Evolutionary conservation across 257 asterid genomes (phyloP).

Genomic region (Rehmannia glutinosa): DNA sequence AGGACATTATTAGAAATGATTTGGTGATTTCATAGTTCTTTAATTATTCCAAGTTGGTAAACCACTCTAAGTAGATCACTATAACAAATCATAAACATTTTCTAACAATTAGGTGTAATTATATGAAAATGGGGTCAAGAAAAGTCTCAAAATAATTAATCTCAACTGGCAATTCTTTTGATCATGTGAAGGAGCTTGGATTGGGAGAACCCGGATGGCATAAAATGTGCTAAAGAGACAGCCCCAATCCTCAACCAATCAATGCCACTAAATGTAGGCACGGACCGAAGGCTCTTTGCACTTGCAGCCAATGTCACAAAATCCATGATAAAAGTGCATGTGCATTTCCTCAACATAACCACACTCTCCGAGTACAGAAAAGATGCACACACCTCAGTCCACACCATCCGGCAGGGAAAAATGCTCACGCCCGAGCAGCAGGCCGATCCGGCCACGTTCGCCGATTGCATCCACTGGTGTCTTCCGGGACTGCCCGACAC

Average conservation of each 20-base stretch:
- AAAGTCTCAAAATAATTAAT: background rate
- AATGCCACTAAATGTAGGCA: conserved; percentile 57
- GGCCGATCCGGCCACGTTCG: conserved; percentile 55
- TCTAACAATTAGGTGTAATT: too few species aligned
- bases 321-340: conserved; percentile 38
- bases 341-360: conserved; percentile 50
- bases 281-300: conserved; percentile 43
- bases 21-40: too few species aligned
- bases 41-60: too few species aligned
- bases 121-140: too few species aligned
- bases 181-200: conserved; percentile 62
- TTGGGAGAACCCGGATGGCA: conserved; percentile 72
- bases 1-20: too few species aligned
- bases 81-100: too few species aligned
- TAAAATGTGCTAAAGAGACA: conserved; percentile 71
- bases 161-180: background rate
- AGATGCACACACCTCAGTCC: conserved; percentile 79
- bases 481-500: conserved; percentile 78
- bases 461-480: conserved; percentile 89
- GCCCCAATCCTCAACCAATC: conserved; percentile 59
- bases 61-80: too few species aligned
- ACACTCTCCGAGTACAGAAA: conserved; percentile 64
- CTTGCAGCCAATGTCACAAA: conserved; percentile 53
- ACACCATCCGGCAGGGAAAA: conserved; percentile 68
- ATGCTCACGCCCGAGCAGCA: conserved; percentile 57